phyloP scores from a whole-genome alignment of 179 eudicot genomes.

The Beta macrorhiza region DNA sequence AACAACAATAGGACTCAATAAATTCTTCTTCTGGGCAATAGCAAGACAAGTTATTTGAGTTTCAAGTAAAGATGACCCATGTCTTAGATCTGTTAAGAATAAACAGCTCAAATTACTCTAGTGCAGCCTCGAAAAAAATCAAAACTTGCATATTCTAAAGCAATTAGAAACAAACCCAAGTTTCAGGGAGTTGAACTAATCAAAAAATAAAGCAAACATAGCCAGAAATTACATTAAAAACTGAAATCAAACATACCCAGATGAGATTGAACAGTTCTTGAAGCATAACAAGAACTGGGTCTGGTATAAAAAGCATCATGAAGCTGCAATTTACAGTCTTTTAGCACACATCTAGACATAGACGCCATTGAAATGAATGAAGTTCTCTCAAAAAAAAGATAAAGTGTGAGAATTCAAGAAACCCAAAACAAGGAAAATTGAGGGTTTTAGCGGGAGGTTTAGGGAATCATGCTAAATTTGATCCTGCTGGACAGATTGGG shows the following conservation, averaged over 20 bases:
- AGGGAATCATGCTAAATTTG: constrained; percentile 6
- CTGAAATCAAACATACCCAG: constrained; percentile 43
- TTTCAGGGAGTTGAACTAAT: background rate
- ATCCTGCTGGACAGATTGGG: too few relatives aligned
- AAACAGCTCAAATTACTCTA: background rate
- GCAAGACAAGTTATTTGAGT: constrained; percentile 42
- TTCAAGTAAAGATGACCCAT: constrained; percentile 35
- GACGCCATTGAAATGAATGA: constrained; percentile 47
- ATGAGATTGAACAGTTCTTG: constrained; percentile 37
- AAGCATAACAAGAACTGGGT: constrained; percentile 28
- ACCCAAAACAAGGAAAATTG: background rate
- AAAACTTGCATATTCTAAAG: background rate
- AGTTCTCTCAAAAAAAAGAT: background rate
- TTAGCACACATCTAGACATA: constrained; percentile 48
- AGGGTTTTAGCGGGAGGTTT: constrained; percentile 11
- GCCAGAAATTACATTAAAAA: background rate
- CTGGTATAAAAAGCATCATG: constrained; percentile 42
- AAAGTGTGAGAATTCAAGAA: background rate
- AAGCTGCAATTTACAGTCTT: constrained; percentile 48
- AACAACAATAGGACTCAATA: constrained; percentile 33
- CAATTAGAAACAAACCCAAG: background rate
- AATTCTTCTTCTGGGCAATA: constrained; percentile 29
- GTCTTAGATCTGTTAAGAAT: constrained; percentile 40
- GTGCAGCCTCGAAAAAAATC: constrained; percentile 9
- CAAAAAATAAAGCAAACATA: constrained; percentile 2